These are phyloP conservation scores for Yarrowia deformans DNA, from an alignment of 805 yeast species.

Conservation along the genomic window DNA sequence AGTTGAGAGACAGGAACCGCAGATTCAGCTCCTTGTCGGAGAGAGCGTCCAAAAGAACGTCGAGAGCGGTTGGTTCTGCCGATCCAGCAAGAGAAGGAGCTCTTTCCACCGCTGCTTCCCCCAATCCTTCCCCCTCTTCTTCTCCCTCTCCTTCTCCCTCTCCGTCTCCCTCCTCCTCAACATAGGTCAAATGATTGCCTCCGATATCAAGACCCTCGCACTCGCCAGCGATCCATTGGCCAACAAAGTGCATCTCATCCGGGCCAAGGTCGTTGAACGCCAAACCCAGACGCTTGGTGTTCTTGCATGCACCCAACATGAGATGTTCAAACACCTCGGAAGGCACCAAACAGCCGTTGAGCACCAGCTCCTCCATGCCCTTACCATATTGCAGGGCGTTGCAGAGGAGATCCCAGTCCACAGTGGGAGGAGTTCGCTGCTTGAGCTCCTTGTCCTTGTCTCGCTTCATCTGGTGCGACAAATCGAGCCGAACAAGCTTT, in stretches of 20 bases:
- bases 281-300: slow-evolving; percentile 72
- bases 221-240: slow-evolving; percentile 61
- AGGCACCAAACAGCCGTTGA: slow-evolving; percentile 75
- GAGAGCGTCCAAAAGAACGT: slow-evolving; percentile 41
- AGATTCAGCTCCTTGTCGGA: slow-evolving; percentile 48
- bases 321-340: slow-evolving; percentile 61
- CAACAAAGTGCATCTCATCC: slow-evolving; percentile 64
- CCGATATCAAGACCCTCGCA: slow-evolving; percentile 82
- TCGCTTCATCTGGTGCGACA: slow-evolving; percentile 64
- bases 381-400: slow-evolving; percentile 72
- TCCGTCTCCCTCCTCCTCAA: background rate
- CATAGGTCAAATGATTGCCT: slow-evolving; percentile 64
- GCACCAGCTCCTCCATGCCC: slow-evolving; percentile 78
- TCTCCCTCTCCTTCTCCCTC: background rate
- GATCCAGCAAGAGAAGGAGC: background rate
- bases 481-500: slow-evolving; percentile 62
- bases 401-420: slow-evolving; percentile 83
- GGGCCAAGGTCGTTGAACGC: slow-evolving; percentile 73
- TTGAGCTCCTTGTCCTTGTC: slow-evolving; percentile 32
- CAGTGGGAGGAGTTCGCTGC: slow-evolving; percentile 8
- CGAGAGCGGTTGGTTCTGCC: slow-evolving; percentile 44
- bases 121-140: background rate
- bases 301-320: slow-evolving; percentile 63
- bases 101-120: too few relatives aligned
- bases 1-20: slow-evolving; percentile 66